Evolutionary conservation across 1,139 yeast species (phyloP).

Genomic region (Scheffersomyces segobiensis): DNA sequence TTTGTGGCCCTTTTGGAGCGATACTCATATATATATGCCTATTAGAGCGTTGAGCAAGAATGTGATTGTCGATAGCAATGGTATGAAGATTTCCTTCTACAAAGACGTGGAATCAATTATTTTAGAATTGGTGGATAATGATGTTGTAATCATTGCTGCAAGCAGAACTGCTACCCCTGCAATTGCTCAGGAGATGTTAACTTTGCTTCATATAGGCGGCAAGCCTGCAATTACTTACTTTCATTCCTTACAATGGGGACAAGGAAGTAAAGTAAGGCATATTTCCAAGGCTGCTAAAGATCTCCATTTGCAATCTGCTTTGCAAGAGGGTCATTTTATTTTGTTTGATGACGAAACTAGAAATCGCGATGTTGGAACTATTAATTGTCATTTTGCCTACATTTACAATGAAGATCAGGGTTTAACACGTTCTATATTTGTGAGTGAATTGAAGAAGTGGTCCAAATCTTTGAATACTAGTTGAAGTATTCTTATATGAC

Average conservation of each 20-base stretch:
- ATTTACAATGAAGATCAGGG: conserved; percentile 49
- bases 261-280: conserved; percentile 62
- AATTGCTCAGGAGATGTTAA: conserved; percentile 58
- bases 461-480: conserved; percentile 6
- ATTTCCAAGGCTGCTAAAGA: conserved; percentile 48
- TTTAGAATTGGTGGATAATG: conserved; percentile 37
- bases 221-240: conserved; percentile 50
- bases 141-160: conserved; percentile 58
- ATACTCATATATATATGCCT: conserved; percentile 67
- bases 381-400: conserved; percentile 63
- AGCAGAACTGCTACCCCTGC: conserved; percentile 67
- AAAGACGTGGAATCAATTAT: conserved; percentile 62
- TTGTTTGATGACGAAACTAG: conserved; percentile 71
- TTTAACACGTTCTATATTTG: conserved; percentile 49
- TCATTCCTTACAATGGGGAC: conserved; percentile 64
- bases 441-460: conserved; percentile 45
- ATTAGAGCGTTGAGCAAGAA: conserved; percentile 25
- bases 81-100: conserved; percentile 53
- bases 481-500: no score
- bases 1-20: conserved; percentile 58
- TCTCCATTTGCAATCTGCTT: conserved; percentile 37
- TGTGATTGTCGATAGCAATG: conserved; percentile 43
- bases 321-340: conserved; percentile 51
- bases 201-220: conserved; percentile 47
- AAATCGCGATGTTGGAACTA: conserved; percentile 61